These are phyloP conservation scores for Fusarium fujikuroi DNA, from an alignment of 2,329 filamentous ascomycete genomes.

Conservation along the genomic window DNA sequence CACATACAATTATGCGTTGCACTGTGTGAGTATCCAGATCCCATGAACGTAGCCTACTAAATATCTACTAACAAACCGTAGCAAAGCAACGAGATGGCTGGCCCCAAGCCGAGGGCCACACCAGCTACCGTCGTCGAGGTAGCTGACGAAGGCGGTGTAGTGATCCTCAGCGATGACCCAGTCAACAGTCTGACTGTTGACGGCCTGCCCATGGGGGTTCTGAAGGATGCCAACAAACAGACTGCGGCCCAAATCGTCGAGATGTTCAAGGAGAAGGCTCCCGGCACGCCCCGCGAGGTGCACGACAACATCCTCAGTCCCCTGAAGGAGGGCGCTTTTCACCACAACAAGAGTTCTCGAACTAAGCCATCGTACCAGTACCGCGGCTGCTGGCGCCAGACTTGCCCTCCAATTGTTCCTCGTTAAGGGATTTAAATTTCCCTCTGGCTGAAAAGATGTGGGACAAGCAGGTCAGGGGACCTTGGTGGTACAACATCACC, in stretches of 20 bases:
- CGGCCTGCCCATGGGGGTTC: background rate
- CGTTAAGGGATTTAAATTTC: too few species aligned
- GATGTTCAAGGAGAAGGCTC: background rate
- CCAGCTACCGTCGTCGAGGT: background rate
- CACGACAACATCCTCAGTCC: background rate
- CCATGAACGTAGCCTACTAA: background rate
- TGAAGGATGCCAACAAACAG: background rate
- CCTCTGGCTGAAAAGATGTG: background rate
- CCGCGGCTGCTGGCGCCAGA: too few species aligned
- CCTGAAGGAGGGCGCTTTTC: background rate
- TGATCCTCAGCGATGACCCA: background rate
- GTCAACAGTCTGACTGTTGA: background rate
- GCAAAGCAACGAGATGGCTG: background rate
- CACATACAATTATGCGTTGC: background rate
- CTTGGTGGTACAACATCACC: background rate
- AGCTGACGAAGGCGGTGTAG: background rate
- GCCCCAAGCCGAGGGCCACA: fast-evolving
- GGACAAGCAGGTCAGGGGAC: background rate
- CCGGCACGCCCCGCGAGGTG: too few species aligned
- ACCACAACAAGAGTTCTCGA: background rate
- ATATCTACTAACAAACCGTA: background rate
- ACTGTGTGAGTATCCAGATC: background rate
- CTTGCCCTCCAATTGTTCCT: too few species aligned
- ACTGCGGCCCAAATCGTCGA: background rate
- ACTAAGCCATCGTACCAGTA: background rate